Evolutionary conservation across 805 yeast genomes (phyloP).

Genomic region (Schwanniomyces vanrijiae): DNA sequence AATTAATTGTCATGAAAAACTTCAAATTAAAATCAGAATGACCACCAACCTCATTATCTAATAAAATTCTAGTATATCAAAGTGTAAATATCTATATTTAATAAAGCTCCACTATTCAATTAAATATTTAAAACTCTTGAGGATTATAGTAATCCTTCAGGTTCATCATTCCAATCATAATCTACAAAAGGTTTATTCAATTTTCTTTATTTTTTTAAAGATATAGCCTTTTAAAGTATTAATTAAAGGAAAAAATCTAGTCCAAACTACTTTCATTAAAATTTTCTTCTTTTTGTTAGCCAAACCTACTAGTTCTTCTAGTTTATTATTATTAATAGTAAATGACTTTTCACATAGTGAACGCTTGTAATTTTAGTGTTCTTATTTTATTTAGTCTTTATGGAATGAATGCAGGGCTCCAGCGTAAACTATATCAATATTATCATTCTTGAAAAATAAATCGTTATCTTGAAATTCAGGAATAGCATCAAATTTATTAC

Average conservation of each 20-base stretch:
- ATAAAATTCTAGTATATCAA: constrained; percentile 43
- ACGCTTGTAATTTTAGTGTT: constrained; percentile 46
- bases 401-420: constrained; percentile 58
- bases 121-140: constrained; percentile 43
- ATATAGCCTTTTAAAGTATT: constrained; percentile 33
- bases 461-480: constrained; percentile 35
- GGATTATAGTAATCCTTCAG: constrained; percentile 26
- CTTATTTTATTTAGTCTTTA: constrained; percentile 42
- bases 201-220: constrained; percentile 46
- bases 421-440: constrained; percentile 49
- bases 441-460: constrained; percentile 41
- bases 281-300: constrained; percentile 46
- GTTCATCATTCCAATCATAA: constrained; percentile 36
- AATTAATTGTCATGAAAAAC: constrained; percentile 34
- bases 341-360: constrained; percentile 59
- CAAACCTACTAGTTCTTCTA: constrained; percentile 37
- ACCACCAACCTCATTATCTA: constrained; percentile 33
- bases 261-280: constrained; percentile 63
- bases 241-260: constrained; percentile 52
- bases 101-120: constrained; percentile 56
- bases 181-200: constrained; percentile 44
- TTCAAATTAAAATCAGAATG: constrained; percentile 24
- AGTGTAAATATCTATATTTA: constrained; percentile 56
- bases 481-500: constrained; percentile 24
- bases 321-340: constrained; percentile 47